phyloP scores from a whole-genome alignment of 2,329 filamentous ascomycete species.

The Xylaria arbuscula region DNA sequence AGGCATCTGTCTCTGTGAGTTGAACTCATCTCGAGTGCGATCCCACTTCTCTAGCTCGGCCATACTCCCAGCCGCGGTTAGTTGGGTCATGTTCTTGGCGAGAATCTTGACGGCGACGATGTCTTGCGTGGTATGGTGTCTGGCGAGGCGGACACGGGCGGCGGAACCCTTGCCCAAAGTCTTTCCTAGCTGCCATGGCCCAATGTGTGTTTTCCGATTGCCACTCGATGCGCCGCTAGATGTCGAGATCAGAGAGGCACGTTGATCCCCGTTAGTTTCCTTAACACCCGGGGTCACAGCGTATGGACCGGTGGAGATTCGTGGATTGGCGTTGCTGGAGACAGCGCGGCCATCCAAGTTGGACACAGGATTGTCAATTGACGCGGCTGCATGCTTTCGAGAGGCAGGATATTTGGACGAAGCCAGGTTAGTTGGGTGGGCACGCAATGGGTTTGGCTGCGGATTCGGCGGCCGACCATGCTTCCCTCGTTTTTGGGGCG shows the following conservation, averaged over 20 bases:
- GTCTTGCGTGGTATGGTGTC: slow-evolving; percentile 81
- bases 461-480: slow-evolving; percentile 21
- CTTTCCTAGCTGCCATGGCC: slow-evolving; percentile 91
- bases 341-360: slow-evolving; percentile 17
- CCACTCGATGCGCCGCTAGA: slow-evolving; percentile 50
- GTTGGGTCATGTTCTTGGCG: slow-evolving; percentile 80
- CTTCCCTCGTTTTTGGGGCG: slow-evolving; percentile 39
- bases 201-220: slow-evolving; percentile 78
- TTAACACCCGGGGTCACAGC: slow-evolving; percentile 29
- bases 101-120: slow-evolving; percentile 96
- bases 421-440: slow-evolving; percentile 37
- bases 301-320: slow-evolving; percentile 18
- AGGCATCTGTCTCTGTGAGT: slow-evolving; percentile 78
- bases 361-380: slow-evolving; percentile 18
- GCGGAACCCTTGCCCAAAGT: slow-evolving; percentile 91
- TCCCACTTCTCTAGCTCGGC: slow-evolving; percentile 83
- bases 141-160: slow-evolving; percentile 85
- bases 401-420: slow-evolving; percentile 7
- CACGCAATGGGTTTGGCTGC: slow-evolving; percentile 42
- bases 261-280: slow-evolving; percentile 38
- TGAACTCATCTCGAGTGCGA: slow-evolving; percentile 64
- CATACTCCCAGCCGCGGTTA: slow-evolving; percentile 87
- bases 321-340: slow-evolving; percentile 6
- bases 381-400: slow-evolving; percentile 22
- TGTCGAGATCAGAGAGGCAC: slow-evolving; percentile 46